A percentile compares a stretch with the other conserved stretches of the same genome.
Evolutionary conservation across 2,329 filamentous ascomycete genomes (phyloP).

Genomic region (Fusarium ambrosium): DNA sequence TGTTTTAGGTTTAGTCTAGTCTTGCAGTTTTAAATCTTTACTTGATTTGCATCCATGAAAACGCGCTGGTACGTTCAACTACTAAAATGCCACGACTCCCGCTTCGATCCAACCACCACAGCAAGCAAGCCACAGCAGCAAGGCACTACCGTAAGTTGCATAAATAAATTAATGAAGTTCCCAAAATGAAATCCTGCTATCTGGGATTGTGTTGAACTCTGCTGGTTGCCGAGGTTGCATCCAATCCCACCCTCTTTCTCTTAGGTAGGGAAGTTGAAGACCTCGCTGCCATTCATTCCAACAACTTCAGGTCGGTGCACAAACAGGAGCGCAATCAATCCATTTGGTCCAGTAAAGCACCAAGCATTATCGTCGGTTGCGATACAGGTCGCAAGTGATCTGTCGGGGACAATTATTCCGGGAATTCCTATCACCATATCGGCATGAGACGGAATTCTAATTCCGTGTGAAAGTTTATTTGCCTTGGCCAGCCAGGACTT

Average conservation of each 20-base stretch:
- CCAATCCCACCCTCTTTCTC: not conserved
- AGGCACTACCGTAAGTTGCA: not conserved
- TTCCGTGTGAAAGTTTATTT: not conserved
- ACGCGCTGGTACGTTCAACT: not conserved
- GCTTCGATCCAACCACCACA: not conserved
- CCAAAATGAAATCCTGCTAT: not conserved
- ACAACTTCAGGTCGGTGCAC: not conserved
- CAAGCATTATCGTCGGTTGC: not conserved
- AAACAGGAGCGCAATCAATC: not conserved
- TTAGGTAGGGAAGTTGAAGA: not conserved
- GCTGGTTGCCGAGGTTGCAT: not conserved
- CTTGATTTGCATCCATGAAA: not conserved
- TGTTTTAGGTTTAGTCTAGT: not conserved
- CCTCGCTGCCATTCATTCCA: not conserved
- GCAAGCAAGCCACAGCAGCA: not conserved
- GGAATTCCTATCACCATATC: not conserved
- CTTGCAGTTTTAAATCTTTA: not conserved
- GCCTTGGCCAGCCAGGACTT: not conserved
- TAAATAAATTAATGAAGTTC: not conserved
- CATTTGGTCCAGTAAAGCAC: not conserved
- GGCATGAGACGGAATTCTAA: not conserved
- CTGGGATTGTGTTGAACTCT: not conserved
- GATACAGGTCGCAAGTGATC: not conserved
- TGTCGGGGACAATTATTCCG: not conserved
- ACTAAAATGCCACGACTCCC: not conserved